These are phyloP conservation scores for Aspergillus sp. DNA, from an alignment of 2,329 filamentous ascomycete genomes.

Conservation along the genomic window DNA sequence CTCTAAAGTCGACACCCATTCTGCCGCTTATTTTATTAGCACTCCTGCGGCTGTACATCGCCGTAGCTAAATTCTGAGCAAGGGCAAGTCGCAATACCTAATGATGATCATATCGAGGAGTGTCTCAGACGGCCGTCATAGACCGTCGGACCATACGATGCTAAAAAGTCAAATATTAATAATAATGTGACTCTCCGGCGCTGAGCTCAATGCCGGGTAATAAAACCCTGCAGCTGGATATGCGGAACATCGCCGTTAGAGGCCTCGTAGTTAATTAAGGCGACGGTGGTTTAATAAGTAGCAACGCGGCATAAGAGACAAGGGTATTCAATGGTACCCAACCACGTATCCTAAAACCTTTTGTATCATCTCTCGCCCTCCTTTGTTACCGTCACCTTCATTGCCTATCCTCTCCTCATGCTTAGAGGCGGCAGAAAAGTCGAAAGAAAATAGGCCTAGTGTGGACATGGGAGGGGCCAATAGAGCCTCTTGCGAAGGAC, in stretches of 20 bases:
- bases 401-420: background rate
- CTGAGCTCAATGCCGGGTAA: background rate
- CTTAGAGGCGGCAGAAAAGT: constrained; percentile 1
- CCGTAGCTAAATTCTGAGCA: background rate
- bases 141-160: background rate
- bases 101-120: background rate
- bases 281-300: background rate
- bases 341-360: background rate
- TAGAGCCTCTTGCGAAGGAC: constrained; percentile 2
- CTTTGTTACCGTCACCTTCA: background rate
- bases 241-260: background rate
- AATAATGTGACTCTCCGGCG: background rate
- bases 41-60: too few relatives aligned
- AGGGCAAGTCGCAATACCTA: background rate
- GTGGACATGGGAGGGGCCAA: background rate
- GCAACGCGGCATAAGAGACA: background rate
- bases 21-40: too few relatives aligned
- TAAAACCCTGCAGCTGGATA: background rate
- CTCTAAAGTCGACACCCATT: too few relatives aligned
- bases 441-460: constrained; percentile 1
- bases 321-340: constrained; percentile 3
- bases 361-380: background rate
- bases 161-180: background rate
- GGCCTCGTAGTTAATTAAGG: background rate
- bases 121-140: background rate